Conservation (phyloP, 1,284 basidiomycete species). For the Puccinia polysora region DNA sequence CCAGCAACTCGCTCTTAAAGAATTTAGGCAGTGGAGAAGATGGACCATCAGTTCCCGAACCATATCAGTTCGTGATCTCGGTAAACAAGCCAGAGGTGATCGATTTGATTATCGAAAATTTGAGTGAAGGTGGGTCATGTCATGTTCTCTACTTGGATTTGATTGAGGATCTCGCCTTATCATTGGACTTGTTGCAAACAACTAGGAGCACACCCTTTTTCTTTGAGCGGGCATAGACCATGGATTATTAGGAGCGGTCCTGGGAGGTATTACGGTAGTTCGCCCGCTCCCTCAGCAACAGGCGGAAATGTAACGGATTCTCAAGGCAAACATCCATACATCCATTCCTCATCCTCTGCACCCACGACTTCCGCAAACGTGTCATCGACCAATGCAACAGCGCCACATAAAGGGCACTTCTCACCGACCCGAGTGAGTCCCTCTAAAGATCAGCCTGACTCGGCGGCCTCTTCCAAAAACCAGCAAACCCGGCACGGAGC, state of each 20-base stretch:
- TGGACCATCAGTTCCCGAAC: constrained; percentile 25
- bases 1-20: constrained; percentile 26
- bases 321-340: not conserved
- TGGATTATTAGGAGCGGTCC: constrained; percentile 39
- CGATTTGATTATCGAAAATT: constrained; percentile 41
- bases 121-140: constrained; percentile 33
- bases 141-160: too few species aligned
- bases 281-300: not conserved
- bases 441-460: too few species aligned
- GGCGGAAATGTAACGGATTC: not conserved
- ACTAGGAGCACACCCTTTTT: constrained; percentile 28
- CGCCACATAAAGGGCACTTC: too few species aligned
- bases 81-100: constrained; percentile 36
- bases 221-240: constrained; percentile 33
- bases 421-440: too few species aligned
- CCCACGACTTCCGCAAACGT: too few species aligned
- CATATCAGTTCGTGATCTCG: constrained; percentile 33
- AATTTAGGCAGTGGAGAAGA: constrained; percentile 21
- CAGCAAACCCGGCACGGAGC: too few species aligned
- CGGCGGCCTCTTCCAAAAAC: too few species aligned
- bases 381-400: too few species aligned
- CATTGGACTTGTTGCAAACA: too few species aligned
- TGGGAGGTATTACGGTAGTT: constrained; percentile 16
- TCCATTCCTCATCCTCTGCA: too few species aligned
- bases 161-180: too few species aligned